Evolutionary conservation across 2,329 filamentous ascomycete genomes (phyloP).

Genomic region (Nemania sp.): DNA sequence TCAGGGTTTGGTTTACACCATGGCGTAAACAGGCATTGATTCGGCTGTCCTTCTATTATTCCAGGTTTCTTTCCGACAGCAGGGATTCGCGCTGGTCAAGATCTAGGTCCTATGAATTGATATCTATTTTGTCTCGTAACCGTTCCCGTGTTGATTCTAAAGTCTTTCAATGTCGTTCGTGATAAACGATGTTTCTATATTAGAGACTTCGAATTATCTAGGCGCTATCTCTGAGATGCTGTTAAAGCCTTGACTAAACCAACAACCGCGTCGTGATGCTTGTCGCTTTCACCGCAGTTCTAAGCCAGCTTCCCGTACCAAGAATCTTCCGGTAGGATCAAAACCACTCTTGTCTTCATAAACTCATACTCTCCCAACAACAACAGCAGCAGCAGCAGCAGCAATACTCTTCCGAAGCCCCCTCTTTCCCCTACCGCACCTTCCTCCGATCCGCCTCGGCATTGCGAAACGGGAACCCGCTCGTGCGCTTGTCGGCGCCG

Average conservation of each 20-base stretch:
- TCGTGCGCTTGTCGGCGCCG: conserved; percentile 47
- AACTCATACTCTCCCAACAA: not conserved
- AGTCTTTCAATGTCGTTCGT: no score
- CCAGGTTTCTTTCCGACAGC: conserved; percentile 5
- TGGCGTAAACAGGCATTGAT: conserved; percentile 11
- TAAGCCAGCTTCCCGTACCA: no score
- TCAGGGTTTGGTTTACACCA: conserved; percentile 14
- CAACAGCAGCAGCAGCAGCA: no score
- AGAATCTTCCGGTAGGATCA: no score
- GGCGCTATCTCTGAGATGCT: no score
- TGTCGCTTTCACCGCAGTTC: no score
- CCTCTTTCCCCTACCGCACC: conserved; percentile 26
- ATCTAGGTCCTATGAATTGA: conserved; percentile 8
- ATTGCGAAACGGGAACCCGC: conserved; percentile 46
- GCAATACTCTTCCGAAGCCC: no score
- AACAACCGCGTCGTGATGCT: no score
- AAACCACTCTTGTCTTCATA: not conserved
- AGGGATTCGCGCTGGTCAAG: conserved; percentile 1
- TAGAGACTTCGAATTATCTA: not conserved
- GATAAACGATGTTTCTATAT: no score
- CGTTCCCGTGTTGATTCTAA: no score
- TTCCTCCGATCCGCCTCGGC: conserved; percentile 39
- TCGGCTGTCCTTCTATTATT: conserved; percentile 12
- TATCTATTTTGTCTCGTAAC: conserved; percentile 2
- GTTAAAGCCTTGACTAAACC: no score